Conservation (phyloP, 2,329 filamentous ascomycete genomes). For the Trichophaea hybrida region DNA sequence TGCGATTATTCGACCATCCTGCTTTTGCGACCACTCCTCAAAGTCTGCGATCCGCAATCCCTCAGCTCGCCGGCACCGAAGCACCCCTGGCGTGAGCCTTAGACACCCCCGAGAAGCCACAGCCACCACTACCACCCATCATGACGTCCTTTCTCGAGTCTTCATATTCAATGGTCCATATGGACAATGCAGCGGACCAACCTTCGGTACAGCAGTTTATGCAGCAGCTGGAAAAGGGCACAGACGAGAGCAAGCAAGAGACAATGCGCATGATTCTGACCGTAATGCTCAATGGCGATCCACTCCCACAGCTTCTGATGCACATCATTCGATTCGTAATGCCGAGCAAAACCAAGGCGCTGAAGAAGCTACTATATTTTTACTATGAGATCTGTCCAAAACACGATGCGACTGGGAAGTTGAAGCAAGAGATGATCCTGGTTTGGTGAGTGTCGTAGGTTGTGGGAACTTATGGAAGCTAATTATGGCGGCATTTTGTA, state of each 20-base stretch:
- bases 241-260: slow-evolving; percentile 80
- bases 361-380: slow-evolving; percentile 98
- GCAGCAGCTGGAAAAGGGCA: slow-evolving; percentile 85
- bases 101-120: not conserved
- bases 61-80: not conserved
- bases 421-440: slow-evolving; percentile 99
- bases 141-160: slow-evolving; percentile 95
- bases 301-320: slow-evolving; percentile 92
- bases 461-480: not conserved
- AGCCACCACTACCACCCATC: slow-evolving; percentile 20
- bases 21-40: not conserved
- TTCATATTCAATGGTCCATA: slow-evolving; percentile 90
- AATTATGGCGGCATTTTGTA: slow-evolving; percentile 31
- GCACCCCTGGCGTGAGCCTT: not conserved
- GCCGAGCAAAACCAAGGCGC: slow-evolving; percentile 88
- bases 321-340: slow-evolving; percentile 99
- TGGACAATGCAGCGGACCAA: slow-evolving; percentile 91
- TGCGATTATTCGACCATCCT: not conserved
- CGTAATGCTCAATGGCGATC: slow-evolving; percentile 95
- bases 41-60: not conserved
- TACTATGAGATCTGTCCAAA: slow-evolving; percentile 99
- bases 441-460: slow-evolving; percentile 57
- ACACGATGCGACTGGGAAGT: slow-evolving; percentile 76
- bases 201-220: slow-evolving; percentile 82
- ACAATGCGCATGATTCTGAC: slow-evolving; percentile 94